Evolutionary conservation across 2,329 filamentous ascomycete species (phyloP).

Genomic region (Hypoxylon sp.): DNA sequence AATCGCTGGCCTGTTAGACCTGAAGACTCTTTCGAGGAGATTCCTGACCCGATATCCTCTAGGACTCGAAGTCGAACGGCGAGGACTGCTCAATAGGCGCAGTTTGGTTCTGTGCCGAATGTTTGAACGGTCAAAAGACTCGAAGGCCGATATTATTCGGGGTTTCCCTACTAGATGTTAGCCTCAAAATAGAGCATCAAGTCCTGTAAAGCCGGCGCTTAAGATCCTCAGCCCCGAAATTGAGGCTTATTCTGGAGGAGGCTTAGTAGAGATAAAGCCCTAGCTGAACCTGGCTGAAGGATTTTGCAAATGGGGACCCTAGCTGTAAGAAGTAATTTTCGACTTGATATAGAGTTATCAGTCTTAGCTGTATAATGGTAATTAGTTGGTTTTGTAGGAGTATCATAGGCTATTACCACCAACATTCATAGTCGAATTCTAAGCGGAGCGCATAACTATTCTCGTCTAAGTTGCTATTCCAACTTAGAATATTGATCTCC

Average conservation of each 20-base stretch:
- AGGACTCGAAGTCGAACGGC: slow-evolving; percentile 17
- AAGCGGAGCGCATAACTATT: too few species aligned
- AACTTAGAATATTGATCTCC: too few species aligned
- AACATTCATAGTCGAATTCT: too few species aligned
- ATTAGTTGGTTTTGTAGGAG: too few species aligned
- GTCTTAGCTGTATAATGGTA: too few species aligned
- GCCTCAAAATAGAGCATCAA: too few species aligned
- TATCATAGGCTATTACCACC: too few species aligned
- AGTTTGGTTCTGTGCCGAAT: neutral
- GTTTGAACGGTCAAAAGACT: neutral
- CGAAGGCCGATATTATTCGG: too few species aligned
- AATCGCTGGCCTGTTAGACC: neutral
- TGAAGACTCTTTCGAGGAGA: slow-evolving; percentile 1
- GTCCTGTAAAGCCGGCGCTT: too few species aligned
- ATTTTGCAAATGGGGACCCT: neutral
- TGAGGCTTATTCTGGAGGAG: neutral
- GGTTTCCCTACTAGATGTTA: too few species aligned
- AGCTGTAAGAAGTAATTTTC: neutral
- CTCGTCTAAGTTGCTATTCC: too few species aligned
- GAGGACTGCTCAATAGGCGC: neutral
- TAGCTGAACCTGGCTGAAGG: neutral
- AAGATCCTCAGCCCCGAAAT: neutral
- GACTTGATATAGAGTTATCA: too few species aligned
- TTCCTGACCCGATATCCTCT: slow-evolving; percentile 18
- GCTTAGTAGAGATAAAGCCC: slow-evolving; percentile 2